phyloP scores from a whole-genome alignment of 1,284 basidiomycete species.

The Crucibulum parvulum region DNA sequence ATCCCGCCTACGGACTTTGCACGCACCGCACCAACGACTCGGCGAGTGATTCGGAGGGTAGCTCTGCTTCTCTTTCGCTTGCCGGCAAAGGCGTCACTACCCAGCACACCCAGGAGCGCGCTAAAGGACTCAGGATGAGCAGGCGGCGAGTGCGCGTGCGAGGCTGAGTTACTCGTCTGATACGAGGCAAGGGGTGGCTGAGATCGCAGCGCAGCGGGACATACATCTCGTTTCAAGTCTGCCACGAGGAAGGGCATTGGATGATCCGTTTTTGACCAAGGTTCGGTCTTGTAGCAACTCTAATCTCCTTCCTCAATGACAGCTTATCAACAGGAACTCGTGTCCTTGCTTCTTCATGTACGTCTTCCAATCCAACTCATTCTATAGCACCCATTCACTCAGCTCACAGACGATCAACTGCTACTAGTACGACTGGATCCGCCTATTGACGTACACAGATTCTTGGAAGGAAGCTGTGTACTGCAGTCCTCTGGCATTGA shows the following conservation, averaged over 20 bases:
- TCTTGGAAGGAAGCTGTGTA: constrained; percentile 95
- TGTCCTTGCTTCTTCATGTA: constrained; percentile 62
- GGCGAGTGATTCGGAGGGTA: neutral
- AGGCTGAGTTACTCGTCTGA: neutral
- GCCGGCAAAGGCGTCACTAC: neutral
- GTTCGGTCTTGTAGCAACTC: constrained; percentile 33
- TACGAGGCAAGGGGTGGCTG: constrained; percentile 1
- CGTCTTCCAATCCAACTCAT: constrained; percentile 6
- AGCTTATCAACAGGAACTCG: constrained; percentile 46
- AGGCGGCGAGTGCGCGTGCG: neutral
- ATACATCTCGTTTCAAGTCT: constrained; percentile 5
- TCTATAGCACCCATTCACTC: constrained; percentile 21
- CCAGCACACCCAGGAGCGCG: neutral
- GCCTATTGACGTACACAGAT: constrained; percentile 82
- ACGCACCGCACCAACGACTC: neutral
- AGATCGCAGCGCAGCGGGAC: constrained; percentile 2
- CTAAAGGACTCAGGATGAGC: neutral
- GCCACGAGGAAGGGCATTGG: constrained; percentile 35
- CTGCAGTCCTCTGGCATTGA: constrained; percentile 86
- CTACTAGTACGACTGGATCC: constrained; percentile 92
- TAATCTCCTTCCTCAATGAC: neutral
- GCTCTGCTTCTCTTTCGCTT: neutral
- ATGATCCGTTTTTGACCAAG: constrained; percentile 62
- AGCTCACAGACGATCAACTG: constrained; percentile 62
- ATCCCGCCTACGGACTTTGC: constrained; percentile 51